A percentile compares a stretch with the other conserved stretches of the same genome.
Evolutionary conservation across 2,329 filamentous ascomycete species (phyloP).

Genomic region (Exophiala sideris): DNA sequence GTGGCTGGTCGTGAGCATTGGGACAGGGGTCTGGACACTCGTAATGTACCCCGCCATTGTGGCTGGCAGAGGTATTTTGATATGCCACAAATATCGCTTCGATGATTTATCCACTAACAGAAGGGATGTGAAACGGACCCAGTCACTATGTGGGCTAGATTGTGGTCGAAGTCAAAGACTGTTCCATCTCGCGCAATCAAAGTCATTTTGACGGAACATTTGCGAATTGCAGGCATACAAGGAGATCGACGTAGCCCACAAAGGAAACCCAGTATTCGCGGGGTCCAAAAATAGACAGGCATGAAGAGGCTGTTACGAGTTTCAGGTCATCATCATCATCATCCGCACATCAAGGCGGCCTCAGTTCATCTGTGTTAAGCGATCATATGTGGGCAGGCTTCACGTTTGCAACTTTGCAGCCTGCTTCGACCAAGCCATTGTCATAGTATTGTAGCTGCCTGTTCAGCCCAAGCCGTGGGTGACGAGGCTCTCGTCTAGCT

Average conservation of each 20-base stretch:
- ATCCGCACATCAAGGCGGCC: not conserved
- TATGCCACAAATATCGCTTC: not conserved
- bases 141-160: not conserved
- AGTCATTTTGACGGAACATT: no score
- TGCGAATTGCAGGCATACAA: no score
- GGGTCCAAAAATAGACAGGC: conserved; percentile 3
- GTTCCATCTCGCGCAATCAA: no score
- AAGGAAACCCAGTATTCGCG: not conserved
- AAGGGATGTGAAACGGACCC: not conserved
- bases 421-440: conserved; percentile 1
- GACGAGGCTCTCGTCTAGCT: conserved; percentile 19
- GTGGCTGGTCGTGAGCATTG: not conserved
- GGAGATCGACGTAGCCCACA: not conserved
- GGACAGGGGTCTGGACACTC: not conserved
- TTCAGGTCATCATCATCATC: not conserved
- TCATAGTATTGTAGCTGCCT: conserved; percentile 19
- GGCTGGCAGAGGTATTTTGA: conserved; percentile 7
- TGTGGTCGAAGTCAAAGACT: no score
- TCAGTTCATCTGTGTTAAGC: no score
- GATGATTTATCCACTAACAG: not conserved
- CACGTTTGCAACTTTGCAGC: not conserved
- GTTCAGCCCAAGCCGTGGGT: conserved; percentile 6
- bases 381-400: not conserved
- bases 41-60: conserved; percentile 11
- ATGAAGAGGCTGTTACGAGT: not conserved